Evolutionary conservation across 208 protist genomes (phyloP), one percentile per base, ranked within the genome.

Genomic region (Strigomonas culicis): DNA sequence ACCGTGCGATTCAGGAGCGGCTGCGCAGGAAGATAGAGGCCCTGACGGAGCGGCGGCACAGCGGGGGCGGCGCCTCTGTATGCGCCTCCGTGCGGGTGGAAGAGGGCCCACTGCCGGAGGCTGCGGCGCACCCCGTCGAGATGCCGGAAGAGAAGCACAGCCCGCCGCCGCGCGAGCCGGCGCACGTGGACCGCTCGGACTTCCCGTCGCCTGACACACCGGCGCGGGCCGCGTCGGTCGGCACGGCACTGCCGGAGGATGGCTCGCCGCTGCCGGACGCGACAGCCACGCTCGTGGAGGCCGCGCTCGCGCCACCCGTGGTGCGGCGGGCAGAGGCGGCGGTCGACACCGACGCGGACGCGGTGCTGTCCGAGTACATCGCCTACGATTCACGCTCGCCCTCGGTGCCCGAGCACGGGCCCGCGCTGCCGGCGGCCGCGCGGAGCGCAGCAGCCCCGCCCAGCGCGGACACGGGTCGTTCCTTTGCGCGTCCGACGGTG

Each of bases 21-120:
- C 44, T 88, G 52, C 76, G 77, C 0, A 62, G 82, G 30, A 92
- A 92, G 57, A 70, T 92, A 61, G 59, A 56, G 39, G 36, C 62
- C 31, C 3, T 61, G 21, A 36, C 47, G 39, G 36, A 50, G 27
- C 47, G 50, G 34, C 57, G 57, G 1, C 36, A 44, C 39, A 15
- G 10, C 13, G 39, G 39, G 1, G 13, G 4, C 39, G 39, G 8
- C 8, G 15, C 39, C 8, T 17, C 39, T 17, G 1, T 15, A 3
- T 6, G 1, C 15, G 4, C 39, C 19, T 44, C 15, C 13, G 3
- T 44, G 3, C 11, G 8, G 3, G 39, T 2, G 39, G 11, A 1
- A n/a, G 39, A 44, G 15, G 13, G 1, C 10, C 8, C 11, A 2
- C 8, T 44, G 8, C 39, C 19, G 3, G 39, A 1, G 10, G 32